Evolutionary conservation across 164 flowering plant genomes (phyloP).

Genomic region (Liriodendron chinense): DNA sequence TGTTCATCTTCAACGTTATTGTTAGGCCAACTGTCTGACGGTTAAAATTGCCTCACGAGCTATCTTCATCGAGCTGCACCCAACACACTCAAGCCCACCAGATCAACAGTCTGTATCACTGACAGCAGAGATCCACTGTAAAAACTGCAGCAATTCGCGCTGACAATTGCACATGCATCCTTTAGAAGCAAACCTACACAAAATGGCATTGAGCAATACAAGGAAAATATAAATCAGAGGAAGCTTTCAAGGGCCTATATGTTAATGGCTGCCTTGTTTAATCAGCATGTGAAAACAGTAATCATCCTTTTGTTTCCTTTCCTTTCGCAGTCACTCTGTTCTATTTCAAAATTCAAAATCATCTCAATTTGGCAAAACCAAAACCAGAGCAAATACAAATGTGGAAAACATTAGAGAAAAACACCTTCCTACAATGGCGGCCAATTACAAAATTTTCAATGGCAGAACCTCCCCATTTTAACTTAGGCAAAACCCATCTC

Average conservation of each 20-base stretch:
- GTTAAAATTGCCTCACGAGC: not conserved
- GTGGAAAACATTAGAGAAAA: not conserved
- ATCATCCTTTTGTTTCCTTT: not conserved
- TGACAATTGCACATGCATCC: not conserved
- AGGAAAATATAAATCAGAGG: no score
- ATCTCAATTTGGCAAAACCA: not conserved
- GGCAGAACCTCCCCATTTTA: not conserved
- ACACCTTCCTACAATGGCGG: not conserved
- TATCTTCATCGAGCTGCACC: not conserved
- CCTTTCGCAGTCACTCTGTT: not conserved
- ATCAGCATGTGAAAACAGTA: not conserved
- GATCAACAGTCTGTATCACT: no score
- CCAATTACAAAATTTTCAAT: conserved; percentile 13
- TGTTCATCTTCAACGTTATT: not conserved
- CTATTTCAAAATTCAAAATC: not conserved
- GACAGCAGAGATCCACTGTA: no score
- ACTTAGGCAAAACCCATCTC: not conserved
- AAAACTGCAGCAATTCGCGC: not conserved
- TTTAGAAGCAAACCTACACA: not conserved
- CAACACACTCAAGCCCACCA: no score
- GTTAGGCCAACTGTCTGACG: not conserved
- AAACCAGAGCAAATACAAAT: not conserved
- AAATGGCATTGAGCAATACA: no score
- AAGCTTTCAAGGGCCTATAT: no score
- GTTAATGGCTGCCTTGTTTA: not conserved